Evolutionary conservation across 345 rosid genomes (phyloP).

Genomic region (Eucalyptus brandiana): DNA sequence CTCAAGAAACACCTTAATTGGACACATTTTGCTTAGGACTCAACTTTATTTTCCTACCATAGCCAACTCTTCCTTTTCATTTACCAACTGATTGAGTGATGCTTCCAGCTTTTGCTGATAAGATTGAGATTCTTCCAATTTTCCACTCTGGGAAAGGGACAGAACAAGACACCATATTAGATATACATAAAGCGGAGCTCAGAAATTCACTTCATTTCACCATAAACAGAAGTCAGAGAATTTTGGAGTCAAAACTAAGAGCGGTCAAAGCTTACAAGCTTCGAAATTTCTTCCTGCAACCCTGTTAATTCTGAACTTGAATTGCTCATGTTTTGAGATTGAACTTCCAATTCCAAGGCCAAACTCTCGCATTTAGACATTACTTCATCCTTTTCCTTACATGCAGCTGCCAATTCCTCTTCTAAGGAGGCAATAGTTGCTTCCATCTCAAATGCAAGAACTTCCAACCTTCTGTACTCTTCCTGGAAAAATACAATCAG

Average conservation of each 20-base stretch:
- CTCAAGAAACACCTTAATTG: not conserved
- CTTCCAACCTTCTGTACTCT: conserved; percentile 62
- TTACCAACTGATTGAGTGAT: conserved; percentile 31
- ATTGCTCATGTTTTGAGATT: conserved; percentile 24
- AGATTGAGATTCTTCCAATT: conserved; percentile 47
- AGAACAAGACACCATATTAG: not conserved
- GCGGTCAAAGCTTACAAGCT: conserved; percentile 33
- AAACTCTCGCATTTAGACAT: conserved; percentile 31
- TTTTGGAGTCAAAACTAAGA: not conserved
- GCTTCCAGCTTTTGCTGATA: conserved; percentile 42
- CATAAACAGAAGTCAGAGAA: not conserved
- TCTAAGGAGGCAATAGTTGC: conserved; percentile 76
- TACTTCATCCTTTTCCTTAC: conserved; percentile 44
- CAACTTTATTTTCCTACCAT: conserved; percentile 29
- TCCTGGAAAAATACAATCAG: conserved; percentile 30
- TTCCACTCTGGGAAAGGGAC: conserved; percentile 34
- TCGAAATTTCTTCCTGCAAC: conserved; percentile 37
- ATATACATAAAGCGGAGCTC: not conserved
- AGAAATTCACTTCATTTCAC: not conserved
- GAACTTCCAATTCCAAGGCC: conserved; percentile 38
- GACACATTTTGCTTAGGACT: not conserved
- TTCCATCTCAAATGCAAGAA: conserved; percentile 91
- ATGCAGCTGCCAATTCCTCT: conserved; percentile 49
- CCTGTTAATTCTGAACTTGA: conserved; percentile 36
- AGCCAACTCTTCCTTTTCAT: conserved; percentile 89